phyloP scores from a whole-genome alignment of 805 yeast genomes.

The Tetrapisispora nanseiensis region DNA sequence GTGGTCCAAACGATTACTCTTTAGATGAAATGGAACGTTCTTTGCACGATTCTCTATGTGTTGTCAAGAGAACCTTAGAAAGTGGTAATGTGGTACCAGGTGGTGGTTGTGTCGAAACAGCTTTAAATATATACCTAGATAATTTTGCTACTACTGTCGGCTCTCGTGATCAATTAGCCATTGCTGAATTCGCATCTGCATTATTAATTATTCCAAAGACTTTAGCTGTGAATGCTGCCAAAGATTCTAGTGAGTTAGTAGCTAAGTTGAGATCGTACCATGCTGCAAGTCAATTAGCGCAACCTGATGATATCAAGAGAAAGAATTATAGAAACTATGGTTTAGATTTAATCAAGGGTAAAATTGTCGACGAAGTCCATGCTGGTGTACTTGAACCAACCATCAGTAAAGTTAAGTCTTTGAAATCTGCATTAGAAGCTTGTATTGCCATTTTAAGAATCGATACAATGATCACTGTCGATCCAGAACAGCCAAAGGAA shows the following conservation, averaged over 20 bases:
- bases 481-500: slow-evolving; percentile 88
- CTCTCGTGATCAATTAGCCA: slow-evolving; percentile 93
- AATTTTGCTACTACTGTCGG: slow-evolving; percentile 97
- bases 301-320: slow-evolving; percentile 73
- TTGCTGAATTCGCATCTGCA: slow-evolving; percentile 92
- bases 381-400: slow-evolving; percentile 95
- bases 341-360: slow-evolving; percentile 82
- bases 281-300: slow-evolving; percentile 84
- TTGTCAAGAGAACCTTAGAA: slow-evolving; percentile 91
- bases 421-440: slow-evolving; percentile 95
- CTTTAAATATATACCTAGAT: slow-evolving; percentile 87
- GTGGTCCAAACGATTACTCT: slow-evolving; percentile 93
- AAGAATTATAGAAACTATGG: slow-evolving; percentile 86
- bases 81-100: slow-evolving; percentile 95
- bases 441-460: slow-evolving; percentile 95
- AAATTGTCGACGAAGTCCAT: slow-evolving; percentile 73
- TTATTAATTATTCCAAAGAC: slow-evolving; percentile 91
- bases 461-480: slow-evolving; percentile 95
- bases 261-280: slow-evolving; percentile 95
- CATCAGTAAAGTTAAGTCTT: slow-evolving; percentile 79
- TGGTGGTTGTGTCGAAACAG: slow-evolving; percentile 98
- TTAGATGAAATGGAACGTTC: slow-evolving; percentile 99
- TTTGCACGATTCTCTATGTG: slow-evolving; percentile 85
- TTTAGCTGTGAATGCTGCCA: slow-evolving; percentile 93
- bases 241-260: slow-evolving; percentile 88